phyloP scores from a whole-genome alignment of 164 flowering plant species.

The Magnolia officinalis region DNA sequence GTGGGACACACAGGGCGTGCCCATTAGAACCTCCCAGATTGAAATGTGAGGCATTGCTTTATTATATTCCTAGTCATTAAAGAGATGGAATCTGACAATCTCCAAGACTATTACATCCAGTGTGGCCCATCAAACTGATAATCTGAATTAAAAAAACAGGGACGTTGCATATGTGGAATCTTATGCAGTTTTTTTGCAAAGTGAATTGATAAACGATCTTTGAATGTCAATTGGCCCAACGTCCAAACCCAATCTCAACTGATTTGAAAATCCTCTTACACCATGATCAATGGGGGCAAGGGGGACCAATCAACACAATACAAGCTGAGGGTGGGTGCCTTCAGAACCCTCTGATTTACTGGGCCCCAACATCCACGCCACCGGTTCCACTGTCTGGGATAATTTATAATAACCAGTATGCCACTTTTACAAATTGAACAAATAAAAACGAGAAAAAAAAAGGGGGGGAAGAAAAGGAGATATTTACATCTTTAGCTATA shows the following conservation, averaged over 20 bases:
- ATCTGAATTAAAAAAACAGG: too few relatives aligned
- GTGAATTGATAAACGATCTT: background rate
- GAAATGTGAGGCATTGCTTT: too few relatives aligned
- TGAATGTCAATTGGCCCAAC: background rate
- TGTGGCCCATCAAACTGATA: too few relatives aligned
- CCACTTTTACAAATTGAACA: slow-evolving; percentile 20
- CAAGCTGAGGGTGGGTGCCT: background rate
- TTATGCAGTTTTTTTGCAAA: background rate
- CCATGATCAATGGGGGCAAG: background rate
- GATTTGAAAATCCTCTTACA: background rate
- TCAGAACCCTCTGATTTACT: background rate
- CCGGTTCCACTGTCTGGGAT: slow-evolving; percentile 2
- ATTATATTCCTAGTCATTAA: too few relatives aligned
- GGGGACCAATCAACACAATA: background rate
- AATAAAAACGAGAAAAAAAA: background rate
- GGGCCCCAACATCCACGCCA: background rate
- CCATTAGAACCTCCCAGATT: too few relatives aligned
- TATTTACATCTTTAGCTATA: slow-evolving; percentile 39
- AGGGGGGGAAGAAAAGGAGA: background rate
- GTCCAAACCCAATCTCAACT: background rate
- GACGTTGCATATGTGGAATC: background rate
- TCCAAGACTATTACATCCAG: too few relatives aligned
- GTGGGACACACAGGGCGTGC: too few relatives aligned
- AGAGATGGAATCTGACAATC: too few relatives aligned
- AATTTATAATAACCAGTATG: slow-evolving; percentile 13